These are phyloP conservation scores for Pichia sp. DNA, from an alignment of 1,139 yeast genomes.

Conservation along the genomic window DNA sequence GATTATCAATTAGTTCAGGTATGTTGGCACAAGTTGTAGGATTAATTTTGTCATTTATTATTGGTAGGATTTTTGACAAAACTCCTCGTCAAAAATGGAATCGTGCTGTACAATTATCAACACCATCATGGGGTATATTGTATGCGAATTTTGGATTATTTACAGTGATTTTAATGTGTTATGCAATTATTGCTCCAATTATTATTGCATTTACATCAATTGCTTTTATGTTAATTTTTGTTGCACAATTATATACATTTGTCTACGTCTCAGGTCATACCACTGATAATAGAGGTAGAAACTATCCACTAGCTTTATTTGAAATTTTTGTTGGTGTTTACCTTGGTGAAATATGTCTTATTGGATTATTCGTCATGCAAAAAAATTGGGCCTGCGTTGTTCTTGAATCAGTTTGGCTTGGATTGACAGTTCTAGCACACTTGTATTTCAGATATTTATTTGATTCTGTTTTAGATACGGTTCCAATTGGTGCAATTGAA, in stretches of 20 bases:
- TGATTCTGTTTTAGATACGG: constrained; percentile 56
- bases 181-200: constrained; percentile 77
- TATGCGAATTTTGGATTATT: constrained; percentile 82
- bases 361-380: constrained; percentile 83
- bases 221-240: constrained; percentile 64
- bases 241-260: constrained; percentile 76
- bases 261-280: constrained; percentile 62
- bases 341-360: constrained; percentile 75
- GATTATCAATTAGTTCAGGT: constrained; percentile 76
- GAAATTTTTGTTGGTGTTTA: constrained; percentile 87
- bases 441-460: constrained; percentile 52
- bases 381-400: constrained; percentile 94
- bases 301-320: constrained; percentile 81
- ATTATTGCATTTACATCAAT: constrained; percentile 63
- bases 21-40: constrained; percentile 72
- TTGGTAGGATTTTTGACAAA: constrained; percentile 64
- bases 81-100: constrained; percentile 86
- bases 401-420: constrained; percentile 60
- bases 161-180: constrained; percentile 73
- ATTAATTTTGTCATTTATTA: constrained; percentile 59
- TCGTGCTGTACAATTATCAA: constrained; percentile 57
- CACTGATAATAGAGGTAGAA: constrained; percentile 74
- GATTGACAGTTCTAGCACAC: constrained; percentile 63
- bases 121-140: constrained; percentile 79
- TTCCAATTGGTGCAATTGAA: constrained; percentile 69